These are phyloP conservation scores for Quercus agrifolia DNA, from an alignment of 306 rosid species.

Conservation along the genomic window DNA sequence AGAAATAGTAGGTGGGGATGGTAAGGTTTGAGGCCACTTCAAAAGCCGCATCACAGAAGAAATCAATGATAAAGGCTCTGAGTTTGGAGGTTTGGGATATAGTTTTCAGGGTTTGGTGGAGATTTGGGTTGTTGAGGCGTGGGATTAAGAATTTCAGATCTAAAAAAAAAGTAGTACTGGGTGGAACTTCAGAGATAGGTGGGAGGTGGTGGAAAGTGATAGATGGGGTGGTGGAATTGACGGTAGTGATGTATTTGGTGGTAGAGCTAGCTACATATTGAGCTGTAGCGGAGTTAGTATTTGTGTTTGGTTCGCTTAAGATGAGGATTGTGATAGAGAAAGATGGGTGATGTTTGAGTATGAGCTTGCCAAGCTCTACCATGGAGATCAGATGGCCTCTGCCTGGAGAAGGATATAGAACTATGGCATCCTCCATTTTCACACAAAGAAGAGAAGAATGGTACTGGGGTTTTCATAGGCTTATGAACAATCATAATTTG, in stretches of 20 bases:
- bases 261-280: background rate
- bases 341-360: constrained; percentile 10
- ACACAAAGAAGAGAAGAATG: background rate
- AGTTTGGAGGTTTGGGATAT: background rate
- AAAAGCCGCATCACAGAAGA: background rate
- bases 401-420: constrained; percentile 17
- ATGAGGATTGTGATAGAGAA: background rate
- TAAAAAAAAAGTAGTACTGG: background rate
- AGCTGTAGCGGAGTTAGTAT: background rate
- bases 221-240: background rate
- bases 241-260: background rate
- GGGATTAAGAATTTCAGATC: background rate
- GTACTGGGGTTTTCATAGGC: no score
- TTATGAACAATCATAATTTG: no score
- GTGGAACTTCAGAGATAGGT: background rate
- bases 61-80: background rate
- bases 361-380: constrained; percentile 24
- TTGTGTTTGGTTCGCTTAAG: background rate
- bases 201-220: constrained; percentile 3
- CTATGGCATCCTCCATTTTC: constrained; percentile 11
- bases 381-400: constrained; percentile 19
- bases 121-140: background rate
- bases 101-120: background rate
- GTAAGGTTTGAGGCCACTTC: background rate
- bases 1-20: background rate